Percentiles rank a stretch among this genome's conserved stretches.
Evolutionary conservation across 2,329 filamentous ascomycete species (phyloP).

Genomic region (Fusarium avenaceum): DNA sequence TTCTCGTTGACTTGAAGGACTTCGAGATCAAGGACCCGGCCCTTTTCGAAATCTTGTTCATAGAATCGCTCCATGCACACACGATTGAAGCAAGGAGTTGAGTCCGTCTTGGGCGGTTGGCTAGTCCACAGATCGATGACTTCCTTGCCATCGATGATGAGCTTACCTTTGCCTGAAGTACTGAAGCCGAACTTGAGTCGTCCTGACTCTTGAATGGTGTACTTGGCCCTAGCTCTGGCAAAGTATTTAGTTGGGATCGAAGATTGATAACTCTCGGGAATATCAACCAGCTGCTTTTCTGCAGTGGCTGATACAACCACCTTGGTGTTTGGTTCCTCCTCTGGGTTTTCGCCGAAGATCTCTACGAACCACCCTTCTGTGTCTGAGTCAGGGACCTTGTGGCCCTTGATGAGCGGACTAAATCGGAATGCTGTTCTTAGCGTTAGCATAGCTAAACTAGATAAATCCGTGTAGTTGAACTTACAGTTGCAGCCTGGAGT

Average conservation of each 20-base stretch:
- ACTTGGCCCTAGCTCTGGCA: conserved; percentile 27
- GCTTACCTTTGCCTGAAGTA: conserved; percentile 53
- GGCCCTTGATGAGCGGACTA: conserved; percentile 32
- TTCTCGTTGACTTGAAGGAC: conserved; percentile 43
- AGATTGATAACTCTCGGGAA: conserved; percentile 36
- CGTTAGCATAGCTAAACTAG: not conserved
- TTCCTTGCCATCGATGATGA: conserved; percentile 52
- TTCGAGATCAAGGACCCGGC: conserved; percentile 30
- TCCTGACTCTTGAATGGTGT: conserved; percentile 12
- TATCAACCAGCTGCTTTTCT: conserved; percentile 39
- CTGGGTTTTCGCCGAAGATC: conserved; percentile 32
- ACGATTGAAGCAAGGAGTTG: conserved; percentile 53
- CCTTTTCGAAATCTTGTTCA: conserved; percentile 18
- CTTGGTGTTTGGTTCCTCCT: not conserved
- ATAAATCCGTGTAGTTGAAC: rapidly evolving
- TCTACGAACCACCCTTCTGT: conserved; percentile 35
- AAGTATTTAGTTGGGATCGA: conserved; percentile 36
- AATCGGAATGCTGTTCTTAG: conserved; percentile 27
- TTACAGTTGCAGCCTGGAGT: conserved; percentile 42
- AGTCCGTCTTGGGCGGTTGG: conserved; percentile 52
- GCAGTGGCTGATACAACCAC: conserved; percentile 16
- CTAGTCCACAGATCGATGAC: conserved; percentile 52
- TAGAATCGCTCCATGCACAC: conserved; percentile 40
- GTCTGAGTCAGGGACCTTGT: conserved; percentile 5
- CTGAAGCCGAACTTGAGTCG: conserved; percentile 51